A percentile compares a stretch with the other conserved stretches of the same genome.
phyloP scores from a whole-genome alignment of 306 rosid genomes.

The Betula pendula region DNA sequence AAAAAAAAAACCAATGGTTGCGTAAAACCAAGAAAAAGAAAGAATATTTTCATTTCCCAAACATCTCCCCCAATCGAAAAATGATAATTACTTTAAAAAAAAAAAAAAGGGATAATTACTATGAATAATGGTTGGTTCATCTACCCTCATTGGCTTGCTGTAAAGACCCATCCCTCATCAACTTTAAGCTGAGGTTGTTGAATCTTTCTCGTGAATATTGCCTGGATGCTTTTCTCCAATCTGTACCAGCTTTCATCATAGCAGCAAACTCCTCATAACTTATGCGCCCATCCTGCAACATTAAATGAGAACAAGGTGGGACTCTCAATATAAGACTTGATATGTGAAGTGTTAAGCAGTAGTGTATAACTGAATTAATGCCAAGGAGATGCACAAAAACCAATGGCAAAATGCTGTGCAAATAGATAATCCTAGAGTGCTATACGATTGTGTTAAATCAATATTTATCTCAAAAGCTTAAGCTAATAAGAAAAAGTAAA shows the following conservation, averaged over 20 bases:
- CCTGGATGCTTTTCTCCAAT: conserved; percentile 88
- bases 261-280: conserved; percentile 82
- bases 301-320: conserved; percentile 2
- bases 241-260: conserved; percentile 96
- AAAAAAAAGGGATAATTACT: too few species aligned
- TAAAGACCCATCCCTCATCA: conserved; percentile 59
- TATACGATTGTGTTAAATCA: too few species aligned
- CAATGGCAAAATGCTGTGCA: neutral
- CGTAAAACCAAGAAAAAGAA: conserved; percentile 19
- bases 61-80: too few species aligned
- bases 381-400: neutral
- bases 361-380: too few species aligned
- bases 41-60: neutral
- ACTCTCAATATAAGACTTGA: neutral
- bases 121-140: conserved; percentile 26
- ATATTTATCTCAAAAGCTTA: too few species aligned
- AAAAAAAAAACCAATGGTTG: neutral
- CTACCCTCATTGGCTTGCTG: conserved; percentile 45
- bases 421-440: too few species aligned
- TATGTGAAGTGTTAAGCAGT: neutral
- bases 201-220: conserved; percentile 65
- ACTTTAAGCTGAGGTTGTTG: conserved; percentile 58
- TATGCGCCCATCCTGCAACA: conserved; percentile 78
- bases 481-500: too few species aligned
- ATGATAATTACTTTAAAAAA: too few species aligned